These are phyloP conservation scores for Penicillium thymicola DNA, from an alignment of 2,329 filamentous ascomycete genomes.

Conservation along the genomic window DNA sequence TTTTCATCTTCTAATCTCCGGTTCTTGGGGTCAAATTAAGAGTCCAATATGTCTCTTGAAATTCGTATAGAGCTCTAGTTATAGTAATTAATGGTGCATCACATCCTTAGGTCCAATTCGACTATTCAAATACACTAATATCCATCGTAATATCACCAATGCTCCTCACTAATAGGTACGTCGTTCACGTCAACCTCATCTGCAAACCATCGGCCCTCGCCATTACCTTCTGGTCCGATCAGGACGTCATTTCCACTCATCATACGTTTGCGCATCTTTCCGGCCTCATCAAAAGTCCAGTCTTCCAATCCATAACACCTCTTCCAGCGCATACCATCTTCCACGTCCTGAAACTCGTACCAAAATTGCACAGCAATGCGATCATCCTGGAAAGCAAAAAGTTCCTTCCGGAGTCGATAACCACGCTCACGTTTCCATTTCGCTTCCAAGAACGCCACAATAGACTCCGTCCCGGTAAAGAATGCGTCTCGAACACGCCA, in stretches of 20 bases:
- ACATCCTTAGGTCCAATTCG: background rate
- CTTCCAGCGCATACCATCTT: constrained; percentile 67
- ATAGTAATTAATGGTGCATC: background rate
- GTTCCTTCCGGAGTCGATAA: constrained; percentile 75
- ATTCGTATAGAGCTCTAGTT: background rate
- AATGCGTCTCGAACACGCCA: constrained; percentile 78
- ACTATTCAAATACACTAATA: background rate
- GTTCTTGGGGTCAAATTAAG: background rate
- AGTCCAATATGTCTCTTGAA: background rate
- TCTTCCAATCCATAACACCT: constrained; percentile 73
- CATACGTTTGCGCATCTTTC: constrained; percentile 48
- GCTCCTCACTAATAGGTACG: constrained; percentile 32
- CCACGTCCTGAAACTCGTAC: constrained; percentile 73
- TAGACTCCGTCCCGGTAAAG: constrained; percentile 64
- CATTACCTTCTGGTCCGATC: constrained; percentile 42
- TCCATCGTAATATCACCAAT: background rate
- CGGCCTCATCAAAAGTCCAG: constrained; percentile 47
- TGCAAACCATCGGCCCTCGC: constrained; percentile 44
- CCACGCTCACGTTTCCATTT: constrained; percentile 73
- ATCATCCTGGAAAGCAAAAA: constrained; percentile 73
- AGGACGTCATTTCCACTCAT: constrained; percentile 49
- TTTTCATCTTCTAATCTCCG: background rate
- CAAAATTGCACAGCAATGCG: constrained; percentile 87
- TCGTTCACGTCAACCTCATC: constrained; percentile 44
- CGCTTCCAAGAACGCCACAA: constrained; percentile 63